Percentiles rank a stretch among this genome's conserved stretches.
Conservation (phyloP, 164 flowering plant species). For the Vitis vinifera region ASM3070453v1 NC_081814.1:1468501-1469000, state of each 20-base stretch:
- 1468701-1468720: slow-evolving; percentile 26
- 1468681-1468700: slow-evolving; percentile 22
- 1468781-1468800: neutral
- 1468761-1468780: slow-evolving; percentile 15
- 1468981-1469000: too few relatives aligned
- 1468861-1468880: neutral
- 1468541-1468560: slow-evolving; percentile 16
- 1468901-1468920: too few relatives aligned
- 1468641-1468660: slow-evolving; percentile 5
- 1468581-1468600: slow-evolving; percentile 14
- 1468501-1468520: slow-evolving; percentile 7
- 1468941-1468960: too few relatives aligned
- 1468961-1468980: too few relatives aligned
- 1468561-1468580: slow-evolving; percentile 12
- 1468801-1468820: too few relatives aligned
- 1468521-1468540: slow-evolving; percentile 6
- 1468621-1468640: slow-evolving; percentile 5
- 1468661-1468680: slow-evolving; percentile 23
- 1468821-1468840: slow-evolving; percentile 10
- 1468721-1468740: slow-evolving; percentile 19
- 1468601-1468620: slow-evolving; percentile 14
- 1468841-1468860: neutral
- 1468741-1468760: slow-evolving; percentile 16
- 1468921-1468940: too few relatives aligned
- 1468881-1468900: too few relatives aligned